Conservation (phyloP, 441 rosid genomes). For the Euphorbia celastroides region DNA sequence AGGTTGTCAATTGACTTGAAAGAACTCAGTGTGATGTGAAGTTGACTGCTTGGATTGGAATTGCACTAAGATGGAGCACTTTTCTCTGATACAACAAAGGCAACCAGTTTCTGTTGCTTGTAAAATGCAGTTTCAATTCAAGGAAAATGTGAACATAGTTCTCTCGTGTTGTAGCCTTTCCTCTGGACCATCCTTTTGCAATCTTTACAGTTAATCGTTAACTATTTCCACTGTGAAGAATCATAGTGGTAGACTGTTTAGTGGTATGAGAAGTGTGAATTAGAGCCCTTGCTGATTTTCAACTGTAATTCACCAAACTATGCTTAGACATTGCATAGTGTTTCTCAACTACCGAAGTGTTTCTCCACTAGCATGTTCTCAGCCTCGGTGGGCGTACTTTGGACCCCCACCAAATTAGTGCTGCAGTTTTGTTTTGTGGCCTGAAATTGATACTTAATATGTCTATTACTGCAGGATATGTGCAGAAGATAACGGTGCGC, state of each 20-base stretch:
- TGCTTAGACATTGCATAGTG: background rate
- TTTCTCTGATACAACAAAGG: background rate
- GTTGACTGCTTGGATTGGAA: background rate
- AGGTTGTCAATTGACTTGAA: background rate
- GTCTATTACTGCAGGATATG: slow-evolving; percentile 57
- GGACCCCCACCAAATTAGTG: too few species aligned
- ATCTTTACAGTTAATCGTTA: too few species aligned
- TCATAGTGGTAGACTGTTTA: background rate
- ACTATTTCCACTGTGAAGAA: background rate
- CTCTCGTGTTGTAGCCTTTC: background rate
- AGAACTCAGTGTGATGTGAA: background rate
- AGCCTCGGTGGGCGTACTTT: too few species aligned
- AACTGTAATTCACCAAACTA: background rate
- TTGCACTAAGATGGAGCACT: background rate
- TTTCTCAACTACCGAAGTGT: background rate
- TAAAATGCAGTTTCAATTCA: background rate
- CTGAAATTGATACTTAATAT: slow-evolving; percentile 11
- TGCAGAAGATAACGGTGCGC: slow-evolving; percentile 88
- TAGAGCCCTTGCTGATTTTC: background rate
- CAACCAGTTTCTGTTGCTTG: background rate
- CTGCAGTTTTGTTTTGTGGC: background rate
- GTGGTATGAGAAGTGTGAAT: background rate
- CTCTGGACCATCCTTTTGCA: background rate
- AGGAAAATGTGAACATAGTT: background rate
- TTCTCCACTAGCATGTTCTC: too few species aligned